These are phyloP conservation scores for Berkeleyomyces rouxiae DNA, from an alignment of 2,329 filamentous ascomycete species.

Conservation along the genomic window DNA sequence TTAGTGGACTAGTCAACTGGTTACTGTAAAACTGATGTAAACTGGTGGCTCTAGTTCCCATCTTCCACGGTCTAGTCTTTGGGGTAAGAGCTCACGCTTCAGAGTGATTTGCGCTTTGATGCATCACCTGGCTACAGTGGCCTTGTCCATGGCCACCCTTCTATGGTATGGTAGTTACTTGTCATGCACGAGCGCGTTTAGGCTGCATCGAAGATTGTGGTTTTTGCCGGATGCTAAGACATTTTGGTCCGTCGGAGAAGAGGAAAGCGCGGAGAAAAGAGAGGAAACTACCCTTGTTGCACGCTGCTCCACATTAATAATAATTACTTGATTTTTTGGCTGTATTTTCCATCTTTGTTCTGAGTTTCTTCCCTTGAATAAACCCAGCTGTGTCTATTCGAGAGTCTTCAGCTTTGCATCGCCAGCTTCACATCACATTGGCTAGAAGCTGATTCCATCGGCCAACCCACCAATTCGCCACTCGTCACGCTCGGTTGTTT, in stretches of 20 bases:
- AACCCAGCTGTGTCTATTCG: no score
- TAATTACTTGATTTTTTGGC: neutral
- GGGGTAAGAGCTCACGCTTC: no score
- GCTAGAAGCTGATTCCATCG: no score
- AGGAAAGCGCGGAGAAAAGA: neutral
- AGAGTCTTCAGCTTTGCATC: no score
- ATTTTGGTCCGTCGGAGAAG: neutral
- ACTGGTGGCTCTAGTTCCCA: no score
- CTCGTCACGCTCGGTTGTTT: neutral
- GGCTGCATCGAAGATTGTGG: neutral
- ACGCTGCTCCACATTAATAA: neutral
- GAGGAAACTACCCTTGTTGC: neutral
- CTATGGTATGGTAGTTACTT: neutral
- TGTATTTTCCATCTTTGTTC: neutral
- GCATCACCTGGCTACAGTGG: neutral
- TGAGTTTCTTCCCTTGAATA: neutral
- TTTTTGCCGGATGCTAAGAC: neutral
- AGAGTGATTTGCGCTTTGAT: no score
- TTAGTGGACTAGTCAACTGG: no score
- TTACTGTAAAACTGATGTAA: no score
- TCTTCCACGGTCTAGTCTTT: no score
- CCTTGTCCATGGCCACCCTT: neutral
- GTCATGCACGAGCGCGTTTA: no score
- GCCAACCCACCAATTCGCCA: neutral
- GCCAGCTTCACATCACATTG: neutral